A percentile compares a stretch with the other conserved stretches of the same genome.
phyloP scores from a whole-genome alignment of 148 eudicot species.

The Silene conica region DNA sequence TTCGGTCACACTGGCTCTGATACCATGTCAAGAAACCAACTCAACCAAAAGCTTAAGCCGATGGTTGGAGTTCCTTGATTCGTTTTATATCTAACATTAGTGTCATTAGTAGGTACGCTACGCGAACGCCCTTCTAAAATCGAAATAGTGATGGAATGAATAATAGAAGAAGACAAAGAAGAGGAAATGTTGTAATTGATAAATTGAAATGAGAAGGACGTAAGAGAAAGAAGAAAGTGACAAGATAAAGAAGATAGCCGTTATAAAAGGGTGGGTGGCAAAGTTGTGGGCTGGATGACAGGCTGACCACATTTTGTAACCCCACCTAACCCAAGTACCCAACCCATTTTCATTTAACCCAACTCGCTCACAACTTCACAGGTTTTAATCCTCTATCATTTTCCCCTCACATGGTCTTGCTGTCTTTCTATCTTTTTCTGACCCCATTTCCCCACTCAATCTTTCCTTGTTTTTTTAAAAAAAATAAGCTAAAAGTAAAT shows the following conservation, averaged over 20 bases:
- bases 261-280: constrained; percentile 1
- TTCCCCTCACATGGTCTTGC: constrained; percentile 37
- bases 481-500: too few species aligned
- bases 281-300: constrained; percentile 16
- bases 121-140: neutral
- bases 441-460: constrained; percentile 18
- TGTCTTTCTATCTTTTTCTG: constrained; percentile 21
- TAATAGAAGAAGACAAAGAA: neutral
- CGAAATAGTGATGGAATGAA: neutral
- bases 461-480: too few species aligned
- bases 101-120: too few species aligned
- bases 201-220: neutral
- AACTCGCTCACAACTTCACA: neutral
- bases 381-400: neutral
- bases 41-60: too few species aligned
- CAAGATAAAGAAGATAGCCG: constrained; percentile 12
- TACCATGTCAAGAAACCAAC: too few species aligned
- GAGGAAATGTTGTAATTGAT: neutral
- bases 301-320: constrained; percentile 16
- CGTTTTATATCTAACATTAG: too few species aligned
- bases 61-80: too few species aligned
- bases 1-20: too few species aligned
- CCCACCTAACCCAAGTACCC: constrained; percentile 3
- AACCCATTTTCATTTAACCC: neutral
- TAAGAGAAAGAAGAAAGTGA: neutral